Base-by-base conservation (phyloP, 2,329 filamentous ascomycete genomes). In the Camptophora hylomeconis region DNA sequence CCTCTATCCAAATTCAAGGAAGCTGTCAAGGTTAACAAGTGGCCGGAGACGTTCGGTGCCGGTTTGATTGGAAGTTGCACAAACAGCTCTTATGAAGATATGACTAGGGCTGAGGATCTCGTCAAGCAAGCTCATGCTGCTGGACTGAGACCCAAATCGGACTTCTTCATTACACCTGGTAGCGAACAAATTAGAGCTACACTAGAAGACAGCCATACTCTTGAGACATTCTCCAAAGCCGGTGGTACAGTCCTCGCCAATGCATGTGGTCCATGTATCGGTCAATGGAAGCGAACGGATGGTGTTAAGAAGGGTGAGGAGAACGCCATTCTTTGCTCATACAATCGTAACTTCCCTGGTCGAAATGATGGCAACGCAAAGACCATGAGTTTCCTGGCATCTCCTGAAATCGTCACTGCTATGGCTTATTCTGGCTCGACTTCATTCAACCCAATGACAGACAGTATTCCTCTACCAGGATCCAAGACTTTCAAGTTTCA, bases 371-470 rank as follows among this genome's bases (percentile, higher is more conserved):
- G 89, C 38, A 98, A 98, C 63, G 76, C 81, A 13, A 76, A 79
- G 22, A 98, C 89, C 6, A 94, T 95, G 86, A 98, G 95, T 67
- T 98, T 98, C 62, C 71, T 98, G 29, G 87, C 89, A 7, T 94
- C 86, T 0, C 89, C 89, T 5, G 89, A 98, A 57, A 73, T 98
- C 33, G 89, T 98, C 38, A 95, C 89, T 4, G 89, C 89, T 28
- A 87, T 98, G 75, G 72, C 82, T 8, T 98, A 92, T 57, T 78
- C 86, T 22, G 89, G 89, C 30, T 74, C 71, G 30, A 95, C 87
- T 13, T 89, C 81, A 26, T 98, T 98, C 67, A 95, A 98, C 61
- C 89, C 89, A 16, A 71, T 93, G 56, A 92, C 81, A 8, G 89
- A 98, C 57, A 67, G 69, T 27, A 67, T 98, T 36, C 69, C 69